Evolutionary conservation across 208 protist species (phyloP), one percentile per base, ranked within the genome.

Genomic region (Blastocrithidia nonstop): DNA sequence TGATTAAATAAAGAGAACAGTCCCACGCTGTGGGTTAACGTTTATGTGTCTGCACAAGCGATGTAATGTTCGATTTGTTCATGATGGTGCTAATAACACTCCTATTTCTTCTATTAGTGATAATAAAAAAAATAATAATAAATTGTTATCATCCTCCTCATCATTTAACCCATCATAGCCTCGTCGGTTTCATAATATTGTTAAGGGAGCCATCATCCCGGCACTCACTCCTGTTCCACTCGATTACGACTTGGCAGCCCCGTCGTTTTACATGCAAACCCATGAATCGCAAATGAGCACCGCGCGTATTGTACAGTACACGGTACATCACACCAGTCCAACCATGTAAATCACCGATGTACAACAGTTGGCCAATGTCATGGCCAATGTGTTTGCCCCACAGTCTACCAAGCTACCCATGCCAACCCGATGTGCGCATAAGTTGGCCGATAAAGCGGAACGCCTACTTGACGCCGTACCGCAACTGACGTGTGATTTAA

Each of bases 31-130:
- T 42, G 83, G 83, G n/a, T 64, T 93, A 21, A 88, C 80, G 4
- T 94, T 88, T 36, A 70, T 88, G 64, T 90, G 81, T 44, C 70
- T 94, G 21, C 85, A 90, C 65, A 94, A 94, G 64, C 69, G 80
- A 9, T 76, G 74, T 32, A 88, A 94, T 46, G 66, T 88, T 26
- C 85, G 85, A 40, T 88, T 94, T 59, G 61, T 88, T 3, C 72
- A 83, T 58, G 41, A 76, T 44, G 35, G 24, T 52, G 13, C 23
- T 1, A 17, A 38, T 27, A 23, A 20, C 23, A 11, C 15, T 24
- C 3, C 13, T 40, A 25, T 20, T 35, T 38, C 28, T 7, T 13
- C 17, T 15, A n/a, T 28, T 24, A 0, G 6, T 7, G 19, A 46
- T 19, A 32, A 13, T 17, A 43, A 20, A 2, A 19, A 32, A 6